Evolutionary conservation across 108 stramenopile species (phyloP).

Genomic region (Cyclotella kingstonii): DNA sequence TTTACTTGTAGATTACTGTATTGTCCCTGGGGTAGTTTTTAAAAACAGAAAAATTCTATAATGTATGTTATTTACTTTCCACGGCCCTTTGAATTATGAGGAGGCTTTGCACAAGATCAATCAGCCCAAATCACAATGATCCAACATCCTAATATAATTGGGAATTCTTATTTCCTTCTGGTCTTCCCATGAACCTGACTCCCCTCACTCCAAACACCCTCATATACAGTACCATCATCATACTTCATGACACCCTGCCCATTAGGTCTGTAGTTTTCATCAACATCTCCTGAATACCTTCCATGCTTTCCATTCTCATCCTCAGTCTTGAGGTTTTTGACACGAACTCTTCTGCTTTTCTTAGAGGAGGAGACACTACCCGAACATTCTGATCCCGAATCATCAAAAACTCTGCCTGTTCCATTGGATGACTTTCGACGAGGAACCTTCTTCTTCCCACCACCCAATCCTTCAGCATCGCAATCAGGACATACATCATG

Average conservation of each 20-base stretch:
- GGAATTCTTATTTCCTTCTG: slow-evolving; percentile 20
- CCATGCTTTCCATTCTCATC: slow-evolving; percentile 37
- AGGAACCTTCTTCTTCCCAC: slow-evolving; percentile 6
- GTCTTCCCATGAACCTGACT: slow-evolving; percentile 33
- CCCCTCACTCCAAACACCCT: slow-evolving; percentile 41
- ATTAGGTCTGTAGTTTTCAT: slow-evolving; percentile 31
- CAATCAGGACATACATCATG: slow-evolving; percentile 39
- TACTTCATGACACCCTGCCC: slow-evolving; percentile 36
- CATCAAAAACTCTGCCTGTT: slow-evolving; percentile 7
- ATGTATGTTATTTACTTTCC: too few relatives aligned
- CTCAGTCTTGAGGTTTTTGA: slow-evolving; percentile 43
- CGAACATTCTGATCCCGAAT: slow-evolving; percentile 14
- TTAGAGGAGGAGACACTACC: slow-evolving; percentile 10
- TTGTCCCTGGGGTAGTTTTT: too few relatives aligned
- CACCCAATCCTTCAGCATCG: slow-evolving; percentile 10
- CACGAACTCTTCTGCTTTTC: slow-evolving; percentile 22
- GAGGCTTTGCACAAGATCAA: too few relatives aligned
- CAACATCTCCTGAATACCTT: slow-evolving; percentile 36
- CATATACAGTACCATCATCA: slow-evolving; percentile 30
- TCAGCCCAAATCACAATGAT: too few relatives aligned
- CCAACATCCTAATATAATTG: too few relatives aligned
- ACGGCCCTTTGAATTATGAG: too few relatives aligned
- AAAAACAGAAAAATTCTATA: too few relatives aligned
- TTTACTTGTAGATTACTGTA: too few relatives aligned
- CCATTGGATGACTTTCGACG: slow-evolving; percentile 19